Evolutionary conservation across 257 asterid genomes (phyloP), one percentile per base, ranked within the genome.

Genomic region (Scutellaria barbata): DNA sequence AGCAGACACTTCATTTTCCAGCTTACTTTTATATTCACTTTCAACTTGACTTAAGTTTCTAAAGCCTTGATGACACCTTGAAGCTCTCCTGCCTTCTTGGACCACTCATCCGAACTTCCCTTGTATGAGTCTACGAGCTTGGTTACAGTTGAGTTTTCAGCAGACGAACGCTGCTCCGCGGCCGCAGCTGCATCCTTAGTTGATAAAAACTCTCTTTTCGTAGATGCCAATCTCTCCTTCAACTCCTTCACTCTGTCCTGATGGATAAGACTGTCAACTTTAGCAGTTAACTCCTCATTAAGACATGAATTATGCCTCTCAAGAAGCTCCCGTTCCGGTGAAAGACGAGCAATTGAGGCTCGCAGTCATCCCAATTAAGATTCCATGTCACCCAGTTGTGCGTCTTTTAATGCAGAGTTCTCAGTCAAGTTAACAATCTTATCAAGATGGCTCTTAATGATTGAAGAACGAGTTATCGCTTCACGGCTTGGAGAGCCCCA

Each of bases 61-160:
- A 92, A 79, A 62, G 99, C 99, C 87, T 87, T 95, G 78, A 95
- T 85, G 50, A 89, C 98, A 75, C 98, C 98, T 83, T 95, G 98
- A 51, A 95, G 99, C 57, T 92, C 98, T 54, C 89, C 95, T 22
- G 98, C 98, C 86, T 92, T 95, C 83, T 92, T 92, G 55, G 99
- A 88, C 98, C 98, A 95, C 70, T 91, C 97, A 67, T 87, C 95
- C 0, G 98, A 88, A 62, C 94, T 95, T 86, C 89, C 96, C 84
- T 95, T 95, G 65, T 92, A 92, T 58, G 92, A 71, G 48, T 92
- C 96, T 72, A 79, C 87, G 46, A 95, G 99, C 83, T 88, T 92
- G 71, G 84, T 84, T 48, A 92, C 98, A 0, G 96, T 95, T 16
- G 95, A 81, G 57, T 88, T 78, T 74, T 95, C 98, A 41, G 96